A percentile compares a stretch with the other conserved stretches of the same genome.
Evolutionary conservation across 1,284 basidiomycete species (phyloP).

Genomic region (Prillingera fragicola): DNA sequence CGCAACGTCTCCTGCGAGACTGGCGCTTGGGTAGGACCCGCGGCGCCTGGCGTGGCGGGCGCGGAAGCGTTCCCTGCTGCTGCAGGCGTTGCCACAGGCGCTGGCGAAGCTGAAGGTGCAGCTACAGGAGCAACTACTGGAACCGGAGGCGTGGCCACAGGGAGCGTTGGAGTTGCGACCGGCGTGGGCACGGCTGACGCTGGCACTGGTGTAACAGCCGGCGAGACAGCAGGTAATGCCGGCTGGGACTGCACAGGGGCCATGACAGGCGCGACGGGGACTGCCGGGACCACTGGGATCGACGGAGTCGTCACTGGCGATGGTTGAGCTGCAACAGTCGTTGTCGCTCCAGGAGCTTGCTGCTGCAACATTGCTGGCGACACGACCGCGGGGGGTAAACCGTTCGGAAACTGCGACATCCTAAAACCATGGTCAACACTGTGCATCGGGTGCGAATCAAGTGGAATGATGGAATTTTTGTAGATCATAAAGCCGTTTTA

Average conservation of each 20-base stretch:
- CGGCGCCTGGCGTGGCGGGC: background rate
- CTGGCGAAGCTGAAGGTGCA: background rate
- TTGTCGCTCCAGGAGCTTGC: background rate
- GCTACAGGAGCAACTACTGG: background rate
- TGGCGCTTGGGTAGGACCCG: background rate
- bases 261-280: background rate
- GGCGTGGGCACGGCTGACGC: background rate
- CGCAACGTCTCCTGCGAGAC: slow-evolving; percentile 1
- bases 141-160: background rate
- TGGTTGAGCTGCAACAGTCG: background rate
- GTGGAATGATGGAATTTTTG: background rate
- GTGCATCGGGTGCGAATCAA: slow-evolving; percentile 3
- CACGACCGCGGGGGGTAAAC: slow-evolving; percentile 9
- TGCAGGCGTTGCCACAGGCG: background rate
- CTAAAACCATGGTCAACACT: slow-evolving; percentile 11
- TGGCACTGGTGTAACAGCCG: background rate
- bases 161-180: background rate
- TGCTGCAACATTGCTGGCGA: slow-evolving; percentile 2
- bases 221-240: background rate
- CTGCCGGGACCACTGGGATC: background rate
- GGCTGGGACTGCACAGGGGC: background rate
- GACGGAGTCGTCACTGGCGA: slow-evolving; percentile 1
- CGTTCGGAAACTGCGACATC: slow-evolving; percentile 26
- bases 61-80: background rate
- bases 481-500: slow-evolving; percentile 46